Percentiles rank a stretch among this genome's conserved stretches.
Conservation (phyloP, 768 basidiomycete genomes). For the Postia placenta region DNA sequence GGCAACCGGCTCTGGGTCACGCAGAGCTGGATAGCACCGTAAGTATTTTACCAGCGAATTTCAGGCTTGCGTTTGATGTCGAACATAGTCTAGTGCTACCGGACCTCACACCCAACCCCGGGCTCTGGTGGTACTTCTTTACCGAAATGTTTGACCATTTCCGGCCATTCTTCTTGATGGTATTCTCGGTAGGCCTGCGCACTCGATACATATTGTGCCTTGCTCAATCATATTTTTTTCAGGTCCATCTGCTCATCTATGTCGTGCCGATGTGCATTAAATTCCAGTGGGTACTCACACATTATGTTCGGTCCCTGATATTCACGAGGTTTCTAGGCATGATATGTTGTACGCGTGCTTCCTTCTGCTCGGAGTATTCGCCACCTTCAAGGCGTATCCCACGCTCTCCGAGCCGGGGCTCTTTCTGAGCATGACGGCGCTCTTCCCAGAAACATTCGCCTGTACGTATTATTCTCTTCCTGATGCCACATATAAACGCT, state of each 20-base stretch:
- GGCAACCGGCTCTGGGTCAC: constrained; percentile 65
- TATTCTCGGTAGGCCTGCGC: constrained; percentile 67
- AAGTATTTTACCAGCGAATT: constrained; percentile 18
- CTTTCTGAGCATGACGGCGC: constrained; percentile 70
- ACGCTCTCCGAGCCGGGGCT: constrained; percentile 85
- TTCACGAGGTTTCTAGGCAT: constrained; percentile 41
- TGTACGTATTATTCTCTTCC: constrained; percentile 47
- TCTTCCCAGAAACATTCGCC: constrained; percentile 81
- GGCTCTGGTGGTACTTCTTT: constrained; percentile 99
- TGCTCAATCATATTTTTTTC: neutral
- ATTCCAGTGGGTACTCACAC: constrained; percentile 53
- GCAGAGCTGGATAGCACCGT: constrained; percentile 87
- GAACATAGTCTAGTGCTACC: constrained; percentile 64
- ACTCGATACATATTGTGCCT: no score
- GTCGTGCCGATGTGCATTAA: constrained; percentile 81
- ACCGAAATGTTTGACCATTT: constrained; percentile 99
- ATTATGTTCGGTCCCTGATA: neutral
- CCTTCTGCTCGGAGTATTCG: constrained; percentile 69
- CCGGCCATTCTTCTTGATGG: constrained; percentile 90
- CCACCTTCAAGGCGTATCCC: constrained; percentile 88
- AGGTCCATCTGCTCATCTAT: constrained; percentile 83
- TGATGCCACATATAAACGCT: neutral
- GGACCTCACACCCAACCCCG: constrained; percentile 90
- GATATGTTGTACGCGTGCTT: constrained; percentile 80
- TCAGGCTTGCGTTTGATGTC: neutral